Evolutionary conservation across 2,329 filamentous ascomycete genomes (phyloP).

Genomic region (Davidsoniella neocaledoniae): DNA sequence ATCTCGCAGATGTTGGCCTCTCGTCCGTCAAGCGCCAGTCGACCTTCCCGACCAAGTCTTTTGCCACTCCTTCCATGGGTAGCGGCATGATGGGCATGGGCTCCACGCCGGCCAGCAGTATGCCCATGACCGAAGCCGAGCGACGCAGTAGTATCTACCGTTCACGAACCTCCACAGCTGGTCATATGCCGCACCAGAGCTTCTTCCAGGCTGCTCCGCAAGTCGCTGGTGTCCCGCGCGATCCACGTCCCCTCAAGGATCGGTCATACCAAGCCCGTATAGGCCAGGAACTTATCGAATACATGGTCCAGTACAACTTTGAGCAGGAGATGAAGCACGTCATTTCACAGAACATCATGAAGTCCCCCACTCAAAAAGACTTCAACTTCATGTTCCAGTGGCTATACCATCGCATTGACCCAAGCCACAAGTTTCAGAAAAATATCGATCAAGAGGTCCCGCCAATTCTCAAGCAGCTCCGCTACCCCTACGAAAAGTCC

Average conservation of each 20-base stretch:
- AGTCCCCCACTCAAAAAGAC: conserved; percentile 92
- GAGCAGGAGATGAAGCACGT: conserved; percentile 96
- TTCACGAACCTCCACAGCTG: conserved; percentile 48
- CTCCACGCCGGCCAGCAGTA: conserved; percentile 11
- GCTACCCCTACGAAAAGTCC: conserved; percentile 87
- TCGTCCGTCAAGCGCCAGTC: conserved; percentile 76
- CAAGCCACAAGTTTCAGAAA: conserved; percentile 82
- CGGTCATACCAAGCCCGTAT: conserved; percentile 65
- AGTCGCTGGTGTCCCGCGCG: conserved; percentile 64
- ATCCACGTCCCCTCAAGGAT: conserved; percentile 76
- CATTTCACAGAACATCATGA: conserved; percentile 77
- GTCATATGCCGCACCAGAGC: conserved; percentile 63
- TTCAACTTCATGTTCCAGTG: conserved; percentile 98
- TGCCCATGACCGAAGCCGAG: conserved; percentile 30
- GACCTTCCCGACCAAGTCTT: conserved; percentile 59
- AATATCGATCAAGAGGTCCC: conserved; percentile 92
- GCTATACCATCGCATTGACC: conserved; percentile 91
- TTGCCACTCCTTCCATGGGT: conserved; percentile 36
- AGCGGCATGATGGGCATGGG: conserved; percentile 13
- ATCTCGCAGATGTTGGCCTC: conserved; percentile 62
- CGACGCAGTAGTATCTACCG: conserved; percentile 73
- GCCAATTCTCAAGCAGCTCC: conserved; percentile 75
- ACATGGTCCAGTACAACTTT: conserved; percentile 83
- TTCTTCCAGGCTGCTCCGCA: conserved; percentile 85
- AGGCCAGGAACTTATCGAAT: conserved; percentile 79